Evolutionary conservation across 202 grass and related monocot genomes (phyloP), one percentile per base, ranked within the genome.

Genomic region (Dendrocalamus latiflorus): DNA sequence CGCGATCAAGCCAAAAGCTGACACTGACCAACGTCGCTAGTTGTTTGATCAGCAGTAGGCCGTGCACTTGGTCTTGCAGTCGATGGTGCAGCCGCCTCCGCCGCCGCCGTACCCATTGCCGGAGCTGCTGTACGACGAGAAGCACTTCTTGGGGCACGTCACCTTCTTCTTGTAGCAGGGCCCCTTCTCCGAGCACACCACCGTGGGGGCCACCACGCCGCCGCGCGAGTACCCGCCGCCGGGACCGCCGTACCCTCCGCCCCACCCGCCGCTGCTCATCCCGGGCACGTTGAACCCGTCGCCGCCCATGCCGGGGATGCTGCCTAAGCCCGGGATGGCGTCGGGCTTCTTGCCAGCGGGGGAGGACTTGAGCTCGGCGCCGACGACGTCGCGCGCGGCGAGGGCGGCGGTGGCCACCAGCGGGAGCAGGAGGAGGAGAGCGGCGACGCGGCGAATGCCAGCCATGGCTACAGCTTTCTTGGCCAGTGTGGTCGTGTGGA

Each of bases 61-160:
- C 28, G 80, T 70, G 87, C 95, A 97, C 55, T 88, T 91, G 88
- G 85, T 89, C 90, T 91, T 97, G 86, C 95, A 97, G 70, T 97
- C 95, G 69, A 97, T 70, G 81, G 80, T 94, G 86, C 95, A 97
- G 2, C 95, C 89, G 7, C 95, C 94, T 1, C 92, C 94, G 4
- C 94, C 94, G 2, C 88, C 88, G 38, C 94, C 94, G 47, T 65
- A 88, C 0, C 91, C 89, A 62, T 90, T 88, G 45, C 94, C 90
- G 34, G 88, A 83, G 65, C 61, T 51, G 78, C 92, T 97, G 88
- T 93, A 97, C 0, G 95, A 97, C 9, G 86, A 83, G 83, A 90
- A 97, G 82, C 95, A 97, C 86, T 93, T 97, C 85, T 88, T 86
- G 39, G 95, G 95, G 77, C 95, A 97, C n/a, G 95, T 97, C 28